These are phyloP conservation scores for Marsdenia floribunda DNA, from an alignment of 257 asterid genomes.

Conservation along the genomic window DNA sequence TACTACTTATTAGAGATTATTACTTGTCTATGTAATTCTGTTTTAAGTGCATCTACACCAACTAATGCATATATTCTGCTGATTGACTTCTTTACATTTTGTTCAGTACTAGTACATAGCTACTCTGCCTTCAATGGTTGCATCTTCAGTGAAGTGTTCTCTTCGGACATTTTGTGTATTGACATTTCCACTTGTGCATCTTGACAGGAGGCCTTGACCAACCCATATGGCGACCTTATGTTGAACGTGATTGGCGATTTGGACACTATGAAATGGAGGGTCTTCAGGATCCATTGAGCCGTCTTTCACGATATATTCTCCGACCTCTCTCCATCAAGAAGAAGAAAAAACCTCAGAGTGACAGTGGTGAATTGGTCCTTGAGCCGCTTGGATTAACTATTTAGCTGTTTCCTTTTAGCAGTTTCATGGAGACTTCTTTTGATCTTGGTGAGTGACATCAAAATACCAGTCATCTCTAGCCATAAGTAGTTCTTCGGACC, in stretches of 20 bases:
- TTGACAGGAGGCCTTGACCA: constrained; percentile 80
- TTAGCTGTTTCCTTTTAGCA: constrained; percentile 10
- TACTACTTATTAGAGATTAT: neutral
- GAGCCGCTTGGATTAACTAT: constrained; percentile 36
- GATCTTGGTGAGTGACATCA: neutral
- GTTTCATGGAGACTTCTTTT: neutral
- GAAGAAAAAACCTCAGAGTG: constrained; percentile 35
- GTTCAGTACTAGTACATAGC: neutral
- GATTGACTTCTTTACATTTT: neutral
- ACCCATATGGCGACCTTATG: constrained; percentile 55
- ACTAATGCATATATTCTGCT: neutral
- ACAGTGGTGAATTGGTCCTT: constrained; percentile 40
- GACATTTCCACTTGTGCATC: neutral
- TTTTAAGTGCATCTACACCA: neutral
- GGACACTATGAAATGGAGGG: constrained; percentile 94
- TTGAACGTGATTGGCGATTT: constrained; percentile 79
- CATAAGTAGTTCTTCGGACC: neutral
- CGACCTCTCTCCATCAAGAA: constrained; percentile 37
- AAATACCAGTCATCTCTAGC: neutral
- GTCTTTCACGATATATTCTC: constrained; percentile 47
- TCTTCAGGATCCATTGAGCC: constrained; percentile 86
- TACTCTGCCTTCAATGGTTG: neutral
- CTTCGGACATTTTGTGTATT: neutral
- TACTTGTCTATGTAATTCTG: neutral
- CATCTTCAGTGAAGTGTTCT: neutral